Evolutionary conservation across 2,329 filamentous ascomycete species (phyloP), one percentile per base, ranked within the genome.

Genomic region (Penicillium sp.): DNA sequence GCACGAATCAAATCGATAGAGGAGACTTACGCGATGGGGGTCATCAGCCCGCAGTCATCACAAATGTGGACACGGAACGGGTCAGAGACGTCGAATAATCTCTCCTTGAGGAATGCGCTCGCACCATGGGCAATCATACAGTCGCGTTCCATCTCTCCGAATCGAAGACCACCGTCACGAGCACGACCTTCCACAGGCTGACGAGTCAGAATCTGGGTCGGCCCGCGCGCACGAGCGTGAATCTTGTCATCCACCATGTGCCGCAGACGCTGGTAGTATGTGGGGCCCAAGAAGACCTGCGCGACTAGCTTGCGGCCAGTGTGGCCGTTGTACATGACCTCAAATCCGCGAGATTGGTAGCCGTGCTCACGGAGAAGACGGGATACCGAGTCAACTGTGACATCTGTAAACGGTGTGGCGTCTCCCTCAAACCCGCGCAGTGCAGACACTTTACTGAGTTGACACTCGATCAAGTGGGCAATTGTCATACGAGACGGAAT

Each of bases 171-270:
- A 86, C 95, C 95, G 76, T 99, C 96, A 80, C 96, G 86, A 3
- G 95, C 95, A 87, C 96, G 91, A 90, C 95, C 95, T 81, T 99
- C 95, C 15, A 99, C 95, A 19, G 95, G 95, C 79, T 99, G 95
- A 61, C 96, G 86, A 3, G 95, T 99, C 82, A 99, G 87, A 73
- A 99, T 99, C 81, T 99, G 95, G 23, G 97, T 91, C 0, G 95
- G 95, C 41, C 96, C 95, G 76, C 95, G 90, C 15, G 96, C 95
- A 80, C 96, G 91, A n/a, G 95, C 96, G 81, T 99, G 95, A 71
- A 99, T 99, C 86, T 99, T 99, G 85, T 99, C 95, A 78, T 99
- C 95, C 70, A 99, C 96, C 96, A 99, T 99, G 82, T 99, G 96
- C 67, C 95, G 90, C 64, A 99, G 87, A 79, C 96, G 93, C 81